Conservation (phyloP, 345 rosid species). For the Hibiscus mutabilis region DNA sequence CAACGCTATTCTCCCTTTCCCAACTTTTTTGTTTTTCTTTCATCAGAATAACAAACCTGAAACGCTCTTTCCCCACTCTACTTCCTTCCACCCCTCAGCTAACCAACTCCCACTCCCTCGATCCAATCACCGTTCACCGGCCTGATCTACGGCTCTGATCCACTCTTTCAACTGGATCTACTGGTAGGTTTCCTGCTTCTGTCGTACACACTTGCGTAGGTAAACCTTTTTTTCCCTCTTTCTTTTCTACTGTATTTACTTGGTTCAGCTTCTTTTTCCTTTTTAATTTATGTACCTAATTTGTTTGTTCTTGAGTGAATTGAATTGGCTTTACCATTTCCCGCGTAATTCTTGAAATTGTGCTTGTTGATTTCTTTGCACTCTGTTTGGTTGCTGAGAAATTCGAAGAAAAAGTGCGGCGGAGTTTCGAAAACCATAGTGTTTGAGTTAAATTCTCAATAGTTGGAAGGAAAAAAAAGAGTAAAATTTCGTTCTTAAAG, state of each 20-base stretch:
- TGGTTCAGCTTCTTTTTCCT: neutral
- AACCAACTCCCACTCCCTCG: slow-evolving; percentile 5
- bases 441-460: neutral
- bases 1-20: slow-evolving; percentile 1
- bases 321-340: neutral
- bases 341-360: slow-evolving; percentile 9
- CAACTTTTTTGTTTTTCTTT: slow-evolving; percentile 17
- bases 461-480: neutral
- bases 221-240: neutral
- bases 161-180: slow-evolving; percentile 11
- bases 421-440: neutral
- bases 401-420: slow-evolving; percentile 9
- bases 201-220: slow-evolving; percentile 21
- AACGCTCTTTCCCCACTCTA: slow-evolving; percentile 15
- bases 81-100: slow-evolving; percentile 6
- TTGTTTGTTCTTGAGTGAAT: neutral
- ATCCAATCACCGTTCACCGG: slow-evolving; percentile 11
- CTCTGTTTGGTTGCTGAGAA: slow-evolving; percentile 29
- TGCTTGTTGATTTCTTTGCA: slow-evolving; percentile 11
- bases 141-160: slow-evolving; percentile 34
- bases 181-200: slow-evolving; percentile 10
- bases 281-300: neutral
- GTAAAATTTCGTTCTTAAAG: neutral
- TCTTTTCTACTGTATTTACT: neutral
- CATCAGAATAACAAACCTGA: neutral